phyloP scores from a whole-genome alignment of 495 filamentous ascomycete genomes.

The Tuber magnatum region DNA sequence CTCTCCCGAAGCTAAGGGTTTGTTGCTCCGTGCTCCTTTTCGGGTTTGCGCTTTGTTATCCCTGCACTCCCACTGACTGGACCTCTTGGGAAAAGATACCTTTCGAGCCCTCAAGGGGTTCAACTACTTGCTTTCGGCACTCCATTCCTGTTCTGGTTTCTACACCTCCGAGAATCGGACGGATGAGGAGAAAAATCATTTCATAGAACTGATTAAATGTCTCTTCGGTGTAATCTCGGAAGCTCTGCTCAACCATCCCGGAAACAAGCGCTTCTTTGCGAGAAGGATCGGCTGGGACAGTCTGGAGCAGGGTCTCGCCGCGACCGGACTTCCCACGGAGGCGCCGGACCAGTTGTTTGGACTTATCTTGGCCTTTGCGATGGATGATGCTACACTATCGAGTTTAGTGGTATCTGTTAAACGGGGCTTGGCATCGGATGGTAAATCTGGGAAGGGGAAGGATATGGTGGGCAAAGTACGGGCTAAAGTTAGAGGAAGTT shows the following conservation, averaged over 20 bases:
- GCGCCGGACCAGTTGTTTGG: constrained; percentile 73
- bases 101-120: constrained; percentile 82
- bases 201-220: constrained; percentile 64
- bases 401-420: constrained; percentile 41
- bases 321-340: constrained; percentile 52
- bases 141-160: constrained; percentile 61
- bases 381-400: constrained; percentile 57
- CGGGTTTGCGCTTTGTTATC: not conserved
- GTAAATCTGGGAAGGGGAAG: constrained; percentile 18
- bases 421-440: constrained; percentile 25
- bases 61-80: constrained; percentile 22
- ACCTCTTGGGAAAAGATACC: constrained; percentile 56
- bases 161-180: constrained; percentile 59
- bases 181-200: constrained; percentile 53
- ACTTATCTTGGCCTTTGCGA: constrained; percentile 69
- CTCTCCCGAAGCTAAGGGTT: constrained; percentile 41
- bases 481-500: constrained; percentile 45
- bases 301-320: constrained; percentile 62
- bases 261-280: constrained; percentile 80
- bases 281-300: constrained; percentile 66
- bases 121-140: constrained; percentile 59
- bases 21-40: constrained; percentile 9
- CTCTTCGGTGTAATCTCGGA: constrained; percentile 66
- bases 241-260: constrained; percentile 69
- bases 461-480: constrained; percentile 43